Evolutionary conservation across 2,329 filamentous ascomycete species (phyloP), one percentile per base, ranked within the genome.

Genomic region (Nothomitra cinnamomea): DNA sequence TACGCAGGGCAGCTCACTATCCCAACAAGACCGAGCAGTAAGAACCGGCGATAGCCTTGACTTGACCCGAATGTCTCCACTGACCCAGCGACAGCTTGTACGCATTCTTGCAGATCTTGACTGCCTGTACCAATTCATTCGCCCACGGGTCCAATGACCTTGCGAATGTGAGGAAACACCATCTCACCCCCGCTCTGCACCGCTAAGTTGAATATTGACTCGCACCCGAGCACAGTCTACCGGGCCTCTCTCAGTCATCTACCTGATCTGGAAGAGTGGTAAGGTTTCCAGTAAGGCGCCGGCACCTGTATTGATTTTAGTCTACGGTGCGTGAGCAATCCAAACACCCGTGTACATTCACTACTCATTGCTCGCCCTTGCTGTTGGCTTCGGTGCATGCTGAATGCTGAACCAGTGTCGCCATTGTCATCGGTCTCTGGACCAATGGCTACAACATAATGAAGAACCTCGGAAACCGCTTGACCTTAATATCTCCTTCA

Each of bases 381-480:
- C n/a, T n/a, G n/a, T n/a, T n/a, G n/a, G n/a, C n/a, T n/a, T n/a
- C n/a, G n/a, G n/a, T n/a, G n/a, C n/a, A n/a, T n/a, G n/a, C n/a
- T n/a, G n/a, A n/a, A n/a, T n/a, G n/a, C n/a, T 32, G 28, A 32
- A 32, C 28, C 4, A 32, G 28, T 10, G 65, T 72, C 1, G 78
- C 72, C 40, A 80, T 87, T 62, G 85, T 75, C 48, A 57, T 80
- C 42, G 84, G 83, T 59, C 73, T 87, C 55, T 72, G 81, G 62
- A 87, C 83, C 13, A 87, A 87, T 61, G 84, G 83, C 8, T 87
- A 87, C 71, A 87, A 87, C 72, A 87, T 87, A 69, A 87, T 87
- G 83, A 86, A 85, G 70, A 56, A 59, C 53, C 32, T 38, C 38
- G 48, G 52, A 57, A 35, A 40, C 36, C 13, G 17, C 21, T 51